Evolutionary conservation across 2,329 filamentous ascomycete species (phyloP).

Genomic region (Apiospora phragmitis): DNA sequence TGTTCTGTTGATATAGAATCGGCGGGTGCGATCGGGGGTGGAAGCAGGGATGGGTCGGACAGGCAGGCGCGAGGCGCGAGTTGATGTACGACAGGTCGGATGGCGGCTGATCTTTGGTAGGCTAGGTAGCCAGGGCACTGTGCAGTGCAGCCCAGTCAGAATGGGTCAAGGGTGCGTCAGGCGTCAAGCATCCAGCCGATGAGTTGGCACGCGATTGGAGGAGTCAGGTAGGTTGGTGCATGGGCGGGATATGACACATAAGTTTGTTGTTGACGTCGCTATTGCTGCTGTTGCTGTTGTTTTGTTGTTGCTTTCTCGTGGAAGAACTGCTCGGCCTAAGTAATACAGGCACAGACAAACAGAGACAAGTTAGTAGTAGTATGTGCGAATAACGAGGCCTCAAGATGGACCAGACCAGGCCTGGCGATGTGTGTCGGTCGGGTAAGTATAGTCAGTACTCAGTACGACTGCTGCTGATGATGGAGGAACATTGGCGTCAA

Average conservation of each 20-base stretch:
- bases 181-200: not conserved
- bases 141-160: not conserved
- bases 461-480: not conserved
- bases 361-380: not conserved
- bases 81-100: not conserved
- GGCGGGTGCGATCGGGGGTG: not conserved
- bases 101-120: not conserved
- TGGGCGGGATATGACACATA: not conserved
- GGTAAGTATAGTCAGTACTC: too few relatives aligned
- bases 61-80: not conserved
- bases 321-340: not conserved
- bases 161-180: not conserved
- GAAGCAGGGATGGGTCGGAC: not conserved
- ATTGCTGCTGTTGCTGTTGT: not conserved
- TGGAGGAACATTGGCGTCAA: not conserved
- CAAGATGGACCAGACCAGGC: not conserved
- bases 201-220: not conserved
- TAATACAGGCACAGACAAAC: not conserved
- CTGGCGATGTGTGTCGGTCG: not conserved
- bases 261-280: not conserved
- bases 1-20: not conserved
- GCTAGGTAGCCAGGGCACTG: not conserved
- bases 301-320: not conserved
- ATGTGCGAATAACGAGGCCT: not conserved
- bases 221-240: not conserved